Evolutionary conservation across 345 rosid genomes (phyloP).

Genomic region (Geranium rotundifolium): DNA sequence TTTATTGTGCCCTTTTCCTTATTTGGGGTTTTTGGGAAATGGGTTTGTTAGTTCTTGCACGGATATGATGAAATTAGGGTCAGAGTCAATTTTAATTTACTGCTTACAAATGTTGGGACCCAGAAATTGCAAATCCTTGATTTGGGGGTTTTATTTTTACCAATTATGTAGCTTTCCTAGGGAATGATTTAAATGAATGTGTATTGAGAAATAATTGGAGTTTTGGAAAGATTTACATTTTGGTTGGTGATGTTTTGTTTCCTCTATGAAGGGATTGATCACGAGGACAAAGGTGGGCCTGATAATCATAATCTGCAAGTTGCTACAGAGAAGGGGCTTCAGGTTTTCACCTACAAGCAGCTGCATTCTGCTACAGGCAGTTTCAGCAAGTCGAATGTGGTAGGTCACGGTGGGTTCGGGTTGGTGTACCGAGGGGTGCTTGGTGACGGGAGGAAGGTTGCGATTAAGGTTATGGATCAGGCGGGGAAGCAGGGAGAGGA

Average conservation of each 20-base stretch:
- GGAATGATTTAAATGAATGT: neutral
- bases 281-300: constrained; percentile 36
- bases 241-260: neutral
- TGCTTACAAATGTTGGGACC: neutral
- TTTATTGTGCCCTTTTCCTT: too few relatives aligned
- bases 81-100: neutral
- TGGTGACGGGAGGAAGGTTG: constrained; percentile 54
- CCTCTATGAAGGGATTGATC: constrained; percentile 30
- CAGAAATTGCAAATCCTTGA: neutral
- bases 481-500: constrained; percentile 92
- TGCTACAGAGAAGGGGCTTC: constrained; percentile 42
- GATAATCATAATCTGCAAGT: constrained; percentile 20
- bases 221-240: neutral
- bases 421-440: constrained; percentile 62
- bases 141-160: neutral
- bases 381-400: constrained; percentile 83
- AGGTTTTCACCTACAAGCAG: constrained; percentile 70
- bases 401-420: constrained; percentile 87
- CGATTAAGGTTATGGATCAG: constrained; percentile 71
- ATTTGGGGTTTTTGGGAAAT: neutral
- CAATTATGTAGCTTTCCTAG: neutral
- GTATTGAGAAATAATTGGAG: neutral
- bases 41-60: neutral
- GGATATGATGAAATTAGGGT: neutral
- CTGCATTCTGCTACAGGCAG: constrained; percentile 77